These are phyloP conservation scores for Penstemon barbatus DNA, from an alignment of 257 asterid species.

Conservation along the genomic window DNA sequence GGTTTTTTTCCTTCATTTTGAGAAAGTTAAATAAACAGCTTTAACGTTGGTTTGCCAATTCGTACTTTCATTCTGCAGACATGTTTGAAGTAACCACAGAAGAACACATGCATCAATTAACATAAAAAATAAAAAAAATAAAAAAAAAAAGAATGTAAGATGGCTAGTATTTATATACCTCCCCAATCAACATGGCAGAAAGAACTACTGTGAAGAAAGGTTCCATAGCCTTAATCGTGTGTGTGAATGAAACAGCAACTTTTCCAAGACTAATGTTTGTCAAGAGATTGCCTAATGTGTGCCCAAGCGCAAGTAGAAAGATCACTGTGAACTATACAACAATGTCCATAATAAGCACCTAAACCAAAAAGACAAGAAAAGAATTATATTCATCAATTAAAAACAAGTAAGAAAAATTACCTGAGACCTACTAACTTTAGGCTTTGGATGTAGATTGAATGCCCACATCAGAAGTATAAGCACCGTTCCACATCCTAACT, in stretches of 20 bases:
- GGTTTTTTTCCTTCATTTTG: too few relatives aligned
- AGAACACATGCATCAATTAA: not conserved
- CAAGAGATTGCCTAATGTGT: constrained; percentile 78
- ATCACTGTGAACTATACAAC: constrained; percentile 54
- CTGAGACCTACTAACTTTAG: constrained; percentile 67
- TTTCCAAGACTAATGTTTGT: constrained; percentile 86
- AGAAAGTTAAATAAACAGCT: too few relatives aligned
- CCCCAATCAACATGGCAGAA: constrained; percentile 59
- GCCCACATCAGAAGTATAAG: constrained; percentile 67
- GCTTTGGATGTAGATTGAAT: constrained; percentile 66
- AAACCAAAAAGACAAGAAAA: constrained; percentile 12
- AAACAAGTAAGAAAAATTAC: constrained; percentile 27
- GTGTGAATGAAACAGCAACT: constrained; percentile 92
- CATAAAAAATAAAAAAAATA: not conserved
- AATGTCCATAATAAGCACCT: constrained; percentile 9
- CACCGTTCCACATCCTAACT: constrained; percentile 78
- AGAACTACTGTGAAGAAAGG: constrained; percentile 91
- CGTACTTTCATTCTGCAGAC: too few relatives aligned
- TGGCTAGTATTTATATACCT: constrained; percentile 42
- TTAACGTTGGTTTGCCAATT: too few relatives aligned
- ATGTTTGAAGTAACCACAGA: not conserved
- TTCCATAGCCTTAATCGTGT: constrained; percentile 95
- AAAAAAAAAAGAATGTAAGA: constrained; percentile 3
- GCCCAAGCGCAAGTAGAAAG: constrained; percentile 62
- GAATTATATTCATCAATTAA: not conserved